Evolutionary conservation across 176 grass and related monocot genomes (phyloP), one percentile per base, ranked within the genome.

Genomic region (Areca catechu): DNA sequence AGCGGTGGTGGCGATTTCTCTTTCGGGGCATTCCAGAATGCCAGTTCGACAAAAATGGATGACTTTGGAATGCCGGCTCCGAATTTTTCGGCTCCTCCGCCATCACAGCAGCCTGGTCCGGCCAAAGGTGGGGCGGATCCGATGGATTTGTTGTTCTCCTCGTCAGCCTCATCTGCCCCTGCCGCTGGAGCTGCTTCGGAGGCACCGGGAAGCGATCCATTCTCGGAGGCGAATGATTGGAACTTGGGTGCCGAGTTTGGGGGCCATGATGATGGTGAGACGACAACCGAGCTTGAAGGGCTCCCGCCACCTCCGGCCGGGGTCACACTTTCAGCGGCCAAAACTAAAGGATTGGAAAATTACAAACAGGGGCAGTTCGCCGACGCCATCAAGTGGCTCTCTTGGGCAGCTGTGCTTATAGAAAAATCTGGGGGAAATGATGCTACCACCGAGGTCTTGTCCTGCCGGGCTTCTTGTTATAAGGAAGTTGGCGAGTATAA

Each of bases 401-500:
- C 93, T 43, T 98, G 93, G 93, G 88, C 88, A 58, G 57, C 89
- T 61, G 24, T 85, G 55, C 88, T 98, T 57, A 83, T 89, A 3
- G 76, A 92, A 57, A 98, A 89, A 74, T 74, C 80, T 15, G 81
- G 87, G 23, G 83, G 89, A 55, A 50, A 52, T 63, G 62, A 62
- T 67, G 79, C 79, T 23, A 73, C 85, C 77, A 51, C 80, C 0
- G 93, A 89, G 78, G 88, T 92, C 48, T 66, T 98, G 67, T 85
- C 93, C 19, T 98, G 83, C 76, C 84, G 93, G 60, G 93, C 93
- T 57, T 98, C 93, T 7, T 98, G 88, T 48, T 98, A 98, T 55
- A 98, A 98, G 79, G 93, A 98, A 70, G 93, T 89, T 54, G 93
- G 93, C 7, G 93, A 98, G 76, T 98, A 98, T 81, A 98, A 98